Evolutionary conservation across 345 rosid species (phyloP).

Genomic region (Citrus maxima): DNA sequence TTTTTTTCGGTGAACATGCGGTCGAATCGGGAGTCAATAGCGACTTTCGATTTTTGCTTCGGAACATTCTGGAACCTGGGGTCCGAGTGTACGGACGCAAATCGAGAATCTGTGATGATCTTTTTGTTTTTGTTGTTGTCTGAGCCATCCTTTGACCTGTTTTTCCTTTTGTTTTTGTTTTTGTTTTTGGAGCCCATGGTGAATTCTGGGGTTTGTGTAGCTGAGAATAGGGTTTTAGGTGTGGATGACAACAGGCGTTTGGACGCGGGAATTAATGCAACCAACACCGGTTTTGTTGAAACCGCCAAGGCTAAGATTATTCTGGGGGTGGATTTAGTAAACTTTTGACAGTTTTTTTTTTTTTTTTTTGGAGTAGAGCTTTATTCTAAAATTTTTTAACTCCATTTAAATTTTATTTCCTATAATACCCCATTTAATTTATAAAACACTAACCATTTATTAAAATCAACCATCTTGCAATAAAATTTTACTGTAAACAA

Average conservation of each 20-base stretch:
- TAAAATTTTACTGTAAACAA: too few species aligned
- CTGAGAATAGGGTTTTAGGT: constrained; percentile 9
- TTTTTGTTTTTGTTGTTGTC: constrained; percentile 3
- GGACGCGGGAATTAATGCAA: not conserved
- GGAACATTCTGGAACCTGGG: constrained; percentile 84
- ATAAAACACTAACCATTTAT: too few species aligned
- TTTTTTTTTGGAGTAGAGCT: too few species aligned
- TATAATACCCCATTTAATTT: too few species aligned
- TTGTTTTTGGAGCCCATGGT: constrained; percentile 38
- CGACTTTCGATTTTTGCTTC: constrained; percentile 57
- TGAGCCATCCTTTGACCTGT: constrained; percentile 5
- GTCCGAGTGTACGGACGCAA: constrained; percentile 63
- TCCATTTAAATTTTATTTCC: too few species aligned
- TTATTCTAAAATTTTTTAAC: too few species aligned
- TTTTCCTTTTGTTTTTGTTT: constrained; percentile 16
- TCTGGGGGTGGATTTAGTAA: too few species aligned
- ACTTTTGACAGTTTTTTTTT: too few species aligned
- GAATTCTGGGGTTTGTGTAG: not conserved
- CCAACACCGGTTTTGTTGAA: not conserved
- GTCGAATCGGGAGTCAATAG: constrained; percentile 72
- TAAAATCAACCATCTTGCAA: too few species aligned
- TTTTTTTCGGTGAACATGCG: constrained; percentile 54
- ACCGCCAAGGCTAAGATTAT: too few species aligned
- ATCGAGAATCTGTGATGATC: constrained; percentile 63
- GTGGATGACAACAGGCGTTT: not conserved